These are phyloP conservation scores for Heterobasidion parviporum DNA, from an alignment of 1,284 basidiomycete genomes.

Conservation along the genomic window DNA sequence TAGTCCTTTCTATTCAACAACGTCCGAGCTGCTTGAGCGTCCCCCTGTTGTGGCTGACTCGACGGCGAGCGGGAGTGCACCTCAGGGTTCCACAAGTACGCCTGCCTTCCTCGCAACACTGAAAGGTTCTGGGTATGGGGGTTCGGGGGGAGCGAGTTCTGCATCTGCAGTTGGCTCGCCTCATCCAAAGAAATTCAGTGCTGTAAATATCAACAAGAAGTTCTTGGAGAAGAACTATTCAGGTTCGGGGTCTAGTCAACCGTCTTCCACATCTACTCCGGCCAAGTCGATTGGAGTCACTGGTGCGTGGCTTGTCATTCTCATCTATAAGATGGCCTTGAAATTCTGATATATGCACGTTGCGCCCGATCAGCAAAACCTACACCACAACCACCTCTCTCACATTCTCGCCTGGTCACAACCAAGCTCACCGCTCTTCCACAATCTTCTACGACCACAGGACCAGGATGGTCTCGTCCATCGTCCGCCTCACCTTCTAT, in stretches of 20 bases:
- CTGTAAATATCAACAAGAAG: conserved; percentile 89
- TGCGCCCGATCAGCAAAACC: conserved; percentile 41
- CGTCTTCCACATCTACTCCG: conserved; percentile 25
- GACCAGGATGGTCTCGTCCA: conserved; percentile 70
- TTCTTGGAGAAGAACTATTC: conserved; percentile 81
- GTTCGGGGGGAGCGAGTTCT: conserved; percentile 3
- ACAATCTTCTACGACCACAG: conserved; percentile 43
- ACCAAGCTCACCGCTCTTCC: conserved; percentile 73
- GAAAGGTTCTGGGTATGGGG: conserved; percentile 5
- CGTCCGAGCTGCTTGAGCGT: conserved; percentile 5
- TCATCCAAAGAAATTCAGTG: conserved; percentile 78
- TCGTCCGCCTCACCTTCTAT: conserved; percentile 59
- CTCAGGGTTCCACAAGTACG: conserved; percentile 23
- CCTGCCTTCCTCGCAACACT: conserved; percentile 21
- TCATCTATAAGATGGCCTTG: neutral
- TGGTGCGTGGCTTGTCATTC: conserved; percentile 33
- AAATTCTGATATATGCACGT: conserved; percentile 5
- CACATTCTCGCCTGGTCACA: conserved; percentile 73
- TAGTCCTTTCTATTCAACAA: conserved; percentile 8
- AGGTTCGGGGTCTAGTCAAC: conserved; percentile 30
- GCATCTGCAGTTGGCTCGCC: conserved; percentile 21
- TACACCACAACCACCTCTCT: conserved; percentile 38
- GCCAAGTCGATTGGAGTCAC: conserved; percentile 41
- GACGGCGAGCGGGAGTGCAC: conserved; percentile 6
- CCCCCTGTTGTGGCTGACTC: conserved; percentile 7